Evolutionary conservation across 495 filamentous ascomycete species (phyloP), one percentile per base, ranked within the genome.

Genomic region (Lophiotrema nucula): DNA sequence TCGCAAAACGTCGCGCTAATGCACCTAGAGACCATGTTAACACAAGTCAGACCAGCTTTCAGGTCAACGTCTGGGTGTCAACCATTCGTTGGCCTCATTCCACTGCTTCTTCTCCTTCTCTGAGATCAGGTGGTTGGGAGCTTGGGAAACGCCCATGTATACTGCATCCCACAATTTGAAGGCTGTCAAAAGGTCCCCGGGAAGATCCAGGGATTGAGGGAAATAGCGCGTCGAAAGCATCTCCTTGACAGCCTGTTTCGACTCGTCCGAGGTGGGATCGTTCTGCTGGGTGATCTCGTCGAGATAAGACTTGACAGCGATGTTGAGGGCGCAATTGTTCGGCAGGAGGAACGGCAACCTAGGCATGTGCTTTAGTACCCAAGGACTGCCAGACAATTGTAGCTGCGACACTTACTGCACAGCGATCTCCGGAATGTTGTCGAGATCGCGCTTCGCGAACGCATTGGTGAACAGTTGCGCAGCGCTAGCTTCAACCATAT

Each of bases 241-340:
- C 8, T 70, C 67, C 54, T 81, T 83, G 35, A 85, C 83, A 48
- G 81, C 79, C 11, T 81, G 78, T 11, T 81, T 75, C 4, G 81
- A 80, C 23, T 86, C 83, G 10, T 79, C 75, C 4, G 83, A 80
- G 0, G 78, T 81, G 10, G 81, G 77, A 35, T 72, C 68, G 5
- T 52, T 15, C 39, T 83, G 73, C 23, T 81, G 69, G n/a, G 74
- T 76, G 25, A 88, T 74, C 49, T 97, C 92, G 66, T 99, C 95
- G 19, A 99, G 80, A 70, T 95, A 92, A 4, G 88, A 91, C 71
- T 95, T 91, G 22, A 93, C 88, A 2, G 90, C 90, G 66, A 97
- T 93, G 16, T 90, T 92, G 25, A 84, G 78, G 33, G 84, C 88
- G 38, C 90, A 88, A 63, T 95, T 89, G 39, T 88, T 86, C 65